Evolutionary conservation across 352 stramenopile genomes (phyloP), one percentile per base, ranked within the genome.

Genomic region (Globisporangium irregulare): DNA sequence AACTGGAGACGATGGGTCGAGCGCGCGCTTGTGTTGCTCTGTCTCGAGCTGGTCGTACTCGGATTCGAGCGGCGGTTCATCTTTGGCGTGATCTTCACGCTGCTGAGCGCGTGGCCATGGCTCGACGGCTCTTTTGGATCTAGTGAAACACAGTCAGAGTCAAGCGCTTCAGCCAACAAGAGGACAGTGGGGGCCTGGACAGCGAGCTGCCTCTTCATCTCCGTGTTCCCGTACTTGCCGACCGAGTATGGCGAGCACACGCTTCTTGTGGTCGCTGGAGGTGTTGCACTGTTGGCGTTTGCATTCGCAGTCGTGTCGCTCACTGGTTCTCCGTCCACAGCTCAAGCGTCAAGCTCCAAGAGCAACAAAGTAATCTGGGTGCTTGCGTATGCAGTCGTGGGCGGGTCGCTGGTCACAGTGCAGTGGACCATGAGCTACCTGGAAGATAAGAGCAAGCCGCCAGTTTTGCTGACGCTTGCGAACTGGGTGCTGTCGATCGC

Each of bases 171-270:
- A 56, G 8, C 14, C 18, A 66, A 57, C 41, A 41, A 41, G 22
- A n/a, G 1, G 36, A 62, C 59, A n/a, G 34, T 62, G 15, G 10
- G 2, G 29, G 67, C 51, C 43, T 94, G 87, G 87, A 69, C 73
- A 1, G 57, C 70, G n/a, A 77, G 73, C 53, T 94, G 81, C 38
- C n/a, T 87, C 10, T 59, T 83, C 34, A 77, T 95, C 50, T 82
- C 82, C 0, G 63, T 92, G 8, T 95, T 93, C 64, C 87, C 87
- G 48, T 90, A 88, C 55, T 64, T 94, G 6, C 81, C 87, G 4
- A 82, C 81, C 29, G 84, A 95, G 54, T 89, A 93, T 34, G 84
- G 86, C 4, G 86, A 94, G 22, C 76, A 89, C 58, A 86, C 84
- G 38, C 46, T 69, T 2, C 59, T 95, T 1, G 86, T 95, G 9